Conservation (phyloP, 139 green algal species). For the Ettlia oleoabundans region DNA sequence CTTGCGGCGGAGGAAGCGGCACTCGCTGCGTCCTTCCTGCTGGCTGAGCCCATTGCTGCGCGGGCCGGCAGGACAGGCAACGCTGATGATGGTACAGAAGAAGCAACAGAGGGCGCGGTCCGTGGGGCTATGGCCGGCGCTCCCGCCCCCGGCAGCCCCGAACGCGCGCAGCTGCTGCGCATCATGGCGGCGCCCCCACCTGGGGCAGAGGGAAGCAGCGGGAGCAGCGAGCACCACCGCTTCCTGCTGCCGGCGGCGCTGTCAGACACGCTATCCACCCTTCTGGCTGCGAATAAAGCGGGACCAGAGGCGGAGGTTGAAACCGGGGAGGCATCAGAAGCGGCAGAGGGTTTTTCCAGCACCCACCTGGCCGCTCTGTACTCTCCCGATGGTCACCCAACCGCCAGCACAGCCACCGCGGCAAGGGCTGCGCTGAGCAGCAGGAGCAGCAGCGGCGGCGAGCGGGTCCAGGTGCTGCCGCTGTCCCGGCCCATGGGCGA, state of each 20-base stretch:
- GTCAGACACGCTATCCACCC: no score
- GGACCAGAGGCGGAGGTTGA: no score
- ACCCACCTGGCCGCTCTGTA: no score
- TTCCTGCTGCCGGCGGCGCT: background rate
- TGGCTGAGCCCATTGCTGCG: background rate
- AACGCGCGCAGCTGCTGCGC: slow-evolving; percentile 16
- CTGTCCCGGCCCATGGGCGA: no score
- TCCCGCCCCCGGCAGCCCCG: slow-evolving; percentile 4
- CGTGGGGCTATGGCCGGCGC: background rate
- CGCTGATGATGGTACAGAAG: background rate
- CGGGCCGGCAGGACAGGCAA: background rate
- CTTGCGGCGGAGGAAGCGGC: background rate
- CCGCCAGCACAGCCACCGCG: no score
- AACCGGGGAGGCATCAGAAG: no score
- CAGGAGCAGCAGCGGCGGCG: no score
- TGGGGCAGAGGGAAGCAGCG: background rate
- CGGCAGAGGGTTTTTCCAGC: no score
- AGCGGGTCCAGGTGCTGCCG: no score
- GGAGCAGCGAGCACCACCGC: background rate
- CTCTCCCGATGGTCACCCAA: no score
- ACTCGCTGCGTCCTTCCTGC: slow-evolving; percentile 2
- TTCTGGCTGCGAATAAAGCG: no score
- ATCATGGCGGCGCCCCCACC: background rate
- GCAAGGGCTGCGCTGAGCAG: no score
- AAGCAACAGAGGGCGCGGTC: background rate